phyloP scores from a whole-genome alignment of 345 rosid genomes.

The Salix brachista region DNA sequence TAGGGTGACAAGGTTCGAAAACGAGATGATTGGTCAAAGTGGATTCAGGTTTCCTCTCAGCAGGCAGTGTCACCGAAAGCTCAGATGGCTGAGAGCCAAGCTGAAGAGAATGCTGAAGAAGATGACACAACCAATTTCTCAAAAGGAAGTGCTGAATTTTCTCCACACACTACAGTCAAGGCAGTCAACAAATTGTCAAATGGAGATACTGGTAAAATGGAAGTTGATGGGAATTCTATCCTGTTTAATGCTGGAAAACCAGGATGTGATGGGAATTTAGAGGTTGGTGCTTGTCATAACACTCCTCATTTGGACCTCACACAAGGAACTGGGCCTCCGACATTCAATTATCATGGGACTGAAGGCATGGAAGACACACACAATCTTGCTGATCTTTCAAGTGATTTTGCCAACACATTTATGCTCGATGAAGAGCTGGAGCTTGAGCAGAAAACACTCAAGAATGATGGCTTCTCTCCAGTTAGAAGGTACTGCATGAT shows the following conservation, averaged over 20 bases:
- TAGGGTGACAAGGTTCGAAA: conserved; percentile 78
- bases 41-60: conserved; percentile 45
- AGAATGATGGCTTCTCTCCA: conserved; percentile 39
- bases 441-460: conserved; percentile 61
- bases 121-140: conserved; percentile 23
- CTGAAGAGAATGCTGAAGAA: conserved; percentile 28
- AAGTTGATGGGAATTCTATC: conserved; percentile 13
- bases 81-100: conserved; percentile 37
- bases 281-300: conserved; percentile 12
- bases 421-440: conserved; percentile 95
- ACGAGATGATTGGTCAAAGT: conserved; percentile 71
- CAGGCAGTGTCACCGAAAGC: conserved; percentile 21
- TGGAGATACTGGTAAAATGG: conserved; percentile 12
- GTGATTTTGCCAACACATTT: conserved; percentile 74
- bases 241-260: conserved; percentile 14
- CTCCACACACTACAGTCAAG: background rate
- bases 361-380: conserved; percentile 24
- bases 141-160: conserved; percentile 20
- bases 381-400: conserved; percentile 47
- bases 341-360: conserved; percentile 18
- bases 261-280: conserved; percentile 17
- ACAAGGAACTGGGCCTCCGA: conserved; percentile 37
- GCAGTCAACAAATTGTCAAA: conserved; percentile 16
- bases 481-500: conserved; percentile 50
- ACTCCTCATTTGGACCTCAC: conserved; percentile 13